Evolutionary conservation across 805 yeast genomes (phyloP).

Genomic region (Metschnikowia orientalis): DNA sequence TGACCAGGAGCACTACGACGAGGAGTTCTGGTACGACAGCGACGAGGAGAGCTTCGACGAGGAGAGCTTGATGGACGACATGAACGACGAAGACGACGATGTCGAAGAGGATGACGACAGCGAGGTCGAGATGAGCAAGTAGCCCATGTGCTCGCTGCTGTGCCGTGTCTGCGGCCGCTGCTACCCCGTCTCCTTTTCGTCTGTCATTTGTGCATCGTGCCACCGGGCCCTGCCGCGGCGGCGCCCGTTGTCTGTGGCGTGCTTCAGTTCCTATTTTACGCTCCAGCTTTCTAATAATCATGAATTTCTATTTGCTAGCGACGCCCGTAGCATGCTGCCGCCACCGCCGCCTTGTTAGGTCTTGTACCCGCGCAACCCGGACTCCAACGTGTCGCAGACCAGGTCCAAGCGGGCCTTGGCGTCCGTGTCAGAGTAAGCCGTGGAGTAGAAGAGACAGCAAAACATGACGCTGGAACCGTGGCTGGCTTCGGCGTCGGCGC

Average conservation of each 20-base stretch:
- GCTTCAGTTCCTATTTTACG: conserved; percentile 6
- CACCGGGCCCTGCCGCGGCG: no score
- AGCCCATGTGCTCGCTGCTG: not conserved
- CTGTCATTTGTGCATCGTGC: no score
- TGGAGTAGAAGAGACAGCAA: conserved; percentile 31
- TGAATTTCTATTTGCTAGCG: no score
- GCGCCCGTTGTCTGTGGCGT: no score
- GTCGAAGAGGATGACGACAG: conserved; percentile 46
- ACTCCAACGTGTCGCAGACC: conserved; percentile 24
- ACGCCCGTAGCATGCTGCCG: not conserved
- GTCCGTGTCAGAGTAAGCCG: conserved; percentile 24
- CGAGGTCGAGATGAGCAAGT: conserved; percentile 19
- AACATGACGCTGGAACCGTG: conserved; percentile 17
- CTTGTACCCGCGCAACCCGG: conserved; percentile 33
- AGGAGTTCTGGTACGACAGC: conserved; percentile 77
- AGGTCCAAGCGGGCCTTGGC: conserved; percentile 37
- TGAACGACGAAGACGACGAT: conserved; percentile 51
- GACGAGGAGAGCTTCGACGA: conserved; percentile 46
- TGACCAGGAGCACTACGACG: conserved; percentile 61
- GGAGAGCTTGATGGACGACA: conserved; percentile 45
- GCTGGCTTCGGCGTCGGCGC: conserved; percentile 8
- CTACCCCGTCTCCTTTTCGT: no score
- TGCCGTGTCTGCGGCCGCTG: no score
- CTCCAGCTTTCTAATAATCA: conserved; percentile 6
- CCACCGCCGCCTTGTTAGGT: not conserved